Evolutionary conservation across 345 rosid species (phyloP).

Genomic region (Brassica nigra): DNA sequence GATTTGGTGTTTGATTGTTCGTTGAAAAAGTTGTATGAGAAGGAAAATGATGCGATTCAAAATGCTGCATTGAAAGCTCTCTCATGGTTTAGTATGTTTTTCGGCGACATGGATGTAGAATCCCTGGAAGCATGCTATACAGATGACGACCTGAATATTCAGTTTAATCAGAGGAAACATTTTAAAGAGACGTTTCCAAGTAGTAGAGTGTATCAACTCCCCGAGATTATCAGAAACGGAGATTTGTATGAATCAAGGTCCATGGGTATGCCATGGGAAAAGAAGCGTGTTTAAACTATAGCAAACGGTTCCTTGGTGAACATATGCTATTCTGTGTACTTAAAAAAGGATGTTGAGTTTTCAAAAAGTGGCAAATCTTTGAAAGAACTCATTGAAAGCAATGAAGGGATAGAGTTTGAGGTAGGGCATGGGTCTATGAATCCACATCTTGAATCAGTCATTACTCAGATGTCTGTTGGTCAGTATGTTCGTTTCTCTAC

Average conservation of each 20-base stretch:
- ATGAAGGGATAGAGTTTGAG: background rate
- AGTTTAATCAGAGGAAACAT: background rate
- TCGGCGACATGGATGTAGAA: background rate
- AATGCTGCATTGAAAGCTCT: background rate
- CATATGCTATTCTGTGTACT: background rate
- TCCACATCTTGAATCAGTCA: background rate
- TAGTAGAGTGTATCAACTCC: background rate
- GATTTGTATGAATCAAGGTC: background rate
- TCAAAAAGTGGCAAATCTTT: background rate
- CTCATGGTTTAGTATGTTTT: conserved; percentile 1
- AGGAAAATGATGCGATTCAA: background rate
- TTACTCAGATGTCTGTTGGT: background rate
- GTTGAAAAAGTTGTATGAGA: background rate
- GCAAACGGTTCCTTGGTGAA: background rate
- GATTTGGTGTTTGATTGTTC: background rate
- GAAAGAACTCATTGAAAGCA: conserved; percentile 2
- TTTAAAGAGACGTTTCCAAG: background rate
- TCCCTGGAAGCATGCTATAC: background rate
- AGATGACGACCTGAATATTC: background rate
- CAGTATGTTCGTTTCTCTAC: background rate
- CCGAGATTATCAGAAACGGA: background rate
- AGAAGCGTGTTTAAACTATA: background rate
- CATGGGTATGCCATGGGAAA: background rate
- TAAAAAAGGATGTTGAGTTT: background rate
- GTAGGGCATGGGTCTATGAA: conserved; percentile 1